These are phyloP conservation scores for Yamadazyma friedrichii DNA, from an alignment of 1,139 yeast genomes.

Conservation along the genomic window DNA sequence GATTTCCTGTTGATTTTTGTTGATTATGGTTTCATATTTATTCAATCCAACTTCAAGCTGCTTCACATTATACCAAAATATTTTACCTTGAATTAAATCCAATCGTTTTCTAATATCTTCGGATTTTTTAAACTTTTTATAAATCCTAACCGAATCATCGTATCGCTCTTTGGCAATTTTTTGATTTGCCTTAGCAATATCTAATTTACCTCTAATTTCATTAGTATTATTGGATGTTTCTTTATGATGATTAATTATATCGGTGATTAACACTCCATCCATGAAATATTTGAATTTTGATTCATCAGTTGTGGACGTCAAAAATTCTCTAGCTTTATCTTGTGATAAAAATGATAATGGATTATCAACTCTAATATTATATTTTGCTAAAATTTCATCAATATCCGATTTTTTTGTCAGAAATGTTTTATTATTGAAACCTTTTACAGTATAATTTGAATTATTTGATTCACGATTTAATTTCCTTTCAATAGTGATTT, in stretches of 20 bases:
- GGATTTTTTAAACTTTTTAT: conserved; percentile 41
- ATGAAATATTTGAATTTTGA: conserved; percentile 74
- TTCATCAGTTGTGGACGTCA: conserved; percentile 69
- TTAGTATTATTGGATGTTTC: conserved; percentile 38
- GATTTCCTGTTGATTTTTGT: not conserved
- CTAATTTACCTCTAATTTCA: conserved; percentile 38
- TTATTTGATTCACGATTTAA: conserved; percentile 50
- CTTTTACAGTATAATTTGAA: conserved; percentile 51
- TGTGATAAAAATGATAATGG: conserved; percentile 94
- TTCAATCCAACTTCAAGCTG: conserved; percentile 28
- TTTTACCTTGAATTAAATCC: conserved; percentile 54
- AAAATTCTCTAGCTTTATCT: conserved; percentile 88
- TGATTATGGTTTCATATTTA: conserved; percentile 21
- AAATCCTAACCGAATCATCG: conserved; percentile 32
- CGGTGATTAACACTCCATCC: conserved; percentile 74
- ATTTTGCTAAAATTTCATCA: conserved; percentile 65
- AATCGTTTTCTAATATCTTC: conserved; percentile 44
- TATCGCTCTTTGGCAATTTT: conserved; percentile 30
- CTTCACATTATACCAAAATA: conserved; percentile 59
- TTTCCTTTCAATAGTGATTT: conserved; percentile 71
- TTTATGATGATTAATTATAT: conserved; percentile 52
- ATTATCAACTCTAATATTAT: conserved; percentile 80
- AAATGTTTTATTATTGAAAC: conserved; percentile 46
- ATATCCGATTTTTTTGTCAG: conserved; percentile 64
- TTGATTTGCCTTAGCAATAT: conserved; percentile 27